These are phyloP conservation scores for Thinopyrum elongatum DNA, from an alignment of 176 grass and related monocot species.

Conservation along the genomic window DNA sequence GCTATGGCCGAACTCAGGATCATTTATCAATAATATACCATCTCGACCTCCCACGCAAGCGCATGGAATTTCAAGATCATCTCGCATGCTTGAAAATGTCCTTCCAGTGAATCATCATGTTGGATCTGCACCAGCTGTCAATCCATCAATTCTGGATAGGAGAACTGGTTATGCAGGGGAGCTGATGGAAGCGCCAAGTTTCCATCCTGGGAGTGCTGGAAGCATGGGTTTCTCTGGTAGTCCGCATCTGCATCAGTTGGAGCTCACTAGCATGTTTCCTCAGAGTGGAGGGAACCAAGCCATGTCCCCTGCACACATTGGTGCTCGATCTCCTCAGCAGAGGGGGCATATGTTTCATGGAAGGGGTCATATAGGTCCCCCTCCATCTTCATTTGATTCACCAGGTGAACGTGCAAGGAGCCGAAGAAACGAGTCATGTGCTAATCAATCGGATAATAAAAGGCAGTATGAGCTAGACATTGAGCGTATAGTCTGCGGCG, in stretches of 20 bases:
- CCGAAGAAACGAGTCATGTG: slow-evolving; percentile 65
- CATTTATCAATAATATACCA: slow-evolving; percentile 53
- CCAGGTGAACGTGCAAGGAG: slow-evolving; percentile 57
- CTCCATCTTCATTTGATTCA: slow-evolving; percentile 62
- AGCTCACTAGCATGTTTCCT: slow-evolving; percentile 48
- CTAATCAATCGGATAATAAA: slow-evolving; percentile 82
- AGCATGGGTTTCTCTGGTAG: slow-evolving; percentile 65
- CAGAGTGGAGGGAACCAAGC: slow-evolving; percentile 44
- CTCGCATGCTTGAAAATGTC: slow-evolving; percentile 43
- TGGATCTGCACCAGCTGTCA: slow-evolving; percentile 74
- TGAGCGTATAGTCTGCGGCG: slow-evolving; percentile 61
- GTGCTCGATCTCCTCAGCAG: slow-evolving; percentile 70
- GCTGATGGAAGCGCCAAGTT: slow-evolving; percentile 47
- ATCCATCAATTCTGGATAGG: slow-evolving; percentile 66
- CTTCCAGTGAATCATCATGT: slow-evolving; percentile 60
- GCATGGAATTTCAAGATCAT: slow-evolving; percentile 56
- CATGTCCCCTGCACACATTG: slow-evolving; percentile 50
- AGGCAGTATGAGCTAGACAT: slow-evolving; percentile 93
- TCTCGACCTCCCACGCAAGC: slow-evolving; percentile 36
- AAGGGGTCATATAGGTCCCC: slow-evolving; percentile 55
- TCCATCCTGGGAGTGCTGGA: slow-evolving; percentile 53
- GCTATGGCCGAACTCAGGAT: slow-evolving; percentile 54
- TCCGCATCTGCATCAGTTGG: slow-evolving; percentile 56
- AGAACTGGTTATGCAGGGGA: slow-evolving; percentile 43
- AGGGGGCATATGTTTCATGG: slow-evolving; percentile 71